Evolutionary conservation across 148 eudicot genomes (phyloP).

Genomic region (Dianthus caryophyllus): DNA sequence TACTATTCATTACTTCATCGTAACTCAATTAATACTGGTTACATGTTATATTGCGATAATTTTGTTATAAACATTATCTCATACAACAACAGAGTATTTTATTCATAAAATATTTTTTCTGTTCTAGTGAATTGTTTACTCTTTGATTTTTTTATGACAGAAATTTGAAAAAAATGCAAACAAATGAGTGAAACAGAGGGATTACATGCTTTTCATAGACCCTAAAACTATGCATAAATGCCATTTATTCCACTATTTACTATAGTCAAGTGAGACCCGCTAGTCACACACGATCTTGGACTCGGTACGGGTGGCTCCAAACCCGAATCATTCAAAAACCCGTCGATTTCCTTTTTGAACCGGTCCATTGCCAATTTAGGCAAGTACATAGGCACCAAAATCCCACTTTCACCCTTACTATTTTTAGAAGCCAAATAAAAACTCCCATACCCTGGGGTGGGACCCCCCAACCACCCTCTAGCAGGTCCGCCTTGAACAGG

Average conservation of each 20-base stretch:
- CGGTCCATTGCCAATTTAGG: conserved; percentile 7
- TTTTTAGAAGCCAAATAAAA: conserved; percentile 9
- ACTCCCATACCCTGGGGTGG: conserved; percentile 5
- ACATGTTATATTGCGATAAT: too few species aligned
- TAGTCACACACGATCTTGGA: background rate
- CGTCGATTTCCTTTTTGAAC: background rate
- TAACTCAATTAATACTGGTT: too few species aligned
- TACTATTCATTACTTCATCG: too few species aligned
- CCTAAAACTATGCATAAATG: background rate
- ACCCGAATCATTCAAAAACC: background rate
- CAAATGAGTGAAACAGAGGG: too few species aligned
- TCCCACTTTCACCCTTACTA: conserved; percentile 12
- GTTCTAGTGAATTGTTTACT: too few species aligned
- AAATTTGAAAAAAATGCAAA: too few species aligned
- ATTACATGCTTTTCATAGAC: too few species aligned
- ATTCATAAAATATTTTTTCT: too few species aligned
- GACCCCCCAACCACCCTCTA: conserved; percentile 11
- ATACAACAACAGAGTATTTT: too few species aligned
- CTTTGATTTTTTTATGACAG: too few species aligned
- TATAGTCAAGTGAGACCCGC: conserved; percentile 11
- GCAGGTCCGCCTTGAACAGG: conserved; percentile 10
- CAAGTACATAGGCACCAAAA: conserved; percentile 15
- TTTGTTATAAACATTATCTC: too few species aligned
- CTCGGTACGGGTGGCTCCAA: background rate
- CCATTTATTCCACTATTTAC: background rate